Conservation (phyloP, 805 yeast species). For the Candida golubevii region DNA sequence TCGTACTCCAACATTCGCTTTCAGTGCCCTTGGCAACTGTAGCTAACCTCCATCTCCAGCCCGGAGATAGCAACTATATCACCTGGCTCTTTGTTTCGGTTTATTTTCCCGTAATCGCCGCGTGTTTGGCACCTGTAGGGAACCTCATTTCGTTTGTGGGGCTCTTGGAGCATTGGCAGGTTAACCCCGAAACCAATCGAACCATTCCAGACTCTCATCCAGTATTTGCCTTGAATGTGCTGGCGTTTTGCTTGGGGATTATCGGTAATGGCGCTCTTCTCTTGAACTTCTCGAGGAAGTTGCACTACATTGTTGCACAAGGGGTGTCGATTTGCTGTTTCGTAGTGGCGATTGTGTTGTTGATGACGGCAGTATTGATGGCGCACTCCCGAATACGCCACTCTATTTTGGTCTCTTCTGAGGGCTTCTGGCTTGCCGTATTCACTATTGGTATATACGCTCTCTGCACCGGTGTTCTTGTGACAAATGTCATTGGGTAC, state of each 20-base stretch:
- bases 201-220: constrained; percentile 29
- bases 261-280: constrained; percentile 65
- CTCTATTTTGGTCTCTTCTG: constrained; percentile 28
- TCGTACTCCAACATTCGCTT: constrained; percentile 28
- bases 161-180: constrained; percentile 65
- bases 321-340: constrained; percentile 59
- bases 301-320: constrained; percentile 61
- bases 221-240: constrained; percentile 52
- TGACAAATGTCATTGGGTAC: constrained; percentile 62
- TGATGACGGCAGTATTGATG: constrained; percentile 46
- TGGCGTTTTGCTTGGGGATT: constrained; percentile 62
- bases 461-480: constrained; percentile 48
- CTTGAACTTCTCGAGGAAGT: constrained; percentile 59
- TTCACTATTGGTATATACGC: constrained; percentile 62
- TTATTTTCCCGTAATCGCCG: constrained; percentile 70
- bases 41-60: constrained; percentile 28
- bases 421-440: constrained; percentile 78
- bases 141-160: constrained; percentile 72
- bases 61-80: constrained; percentile 35
- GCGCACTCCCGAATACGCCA: constrained; percentile 19
- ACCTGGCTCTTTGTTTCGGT: constrained; percentile 65
- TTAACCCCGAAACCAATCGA: constrained; percentile 20
- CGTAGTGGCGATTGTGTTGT: constrained; percentile 52
- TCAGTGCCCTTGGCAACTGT: constrained; percentile 31
- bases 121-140: constrained; percentile 76